phyloP scores from a whole-genome alignment of 345 rosid species.

The Acer saccharum region DNA sequence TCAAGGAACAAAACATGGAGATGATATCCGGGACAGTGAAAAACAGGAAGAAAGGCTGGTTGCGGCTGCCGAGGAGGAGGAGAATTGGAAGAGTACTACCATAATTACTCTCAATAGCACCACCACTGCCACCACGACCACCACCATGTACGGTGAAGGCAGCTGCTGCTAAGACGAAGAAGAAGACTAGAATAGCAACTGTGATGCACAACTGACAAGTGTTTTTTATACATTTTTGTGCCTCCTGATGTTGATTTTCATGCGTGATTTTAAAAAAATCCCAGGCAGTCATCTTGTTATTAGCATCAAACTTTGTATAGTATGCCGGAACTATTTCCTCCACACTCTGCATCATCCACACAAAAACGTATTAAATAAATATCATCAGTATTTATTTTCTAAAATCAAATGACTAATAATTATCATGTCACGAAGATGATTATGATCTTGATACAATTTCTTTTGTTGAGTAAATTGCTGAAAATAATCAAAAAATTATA shows the following conservation, averaged over 20 bases:
- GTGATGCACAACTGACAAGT: slow-evolving; percentile 28
- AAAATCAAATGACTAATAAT: too few species aligned
- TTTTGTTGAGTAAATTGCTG: too few species aligned
- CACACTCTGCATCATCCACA: not conserved
- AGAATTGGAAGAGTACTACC: slow-evolving; percentile 20
- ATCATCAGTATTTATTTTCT: too few species aligned
- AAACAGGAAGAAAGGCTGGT: slow-evolving; percentile 10
- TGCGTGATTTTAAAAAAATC: not conserved
- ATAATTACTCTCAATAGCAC: not conserved
- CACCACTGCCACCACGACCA: not conserved
- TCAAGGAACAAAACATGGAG: slow-evolving; percentile 25
- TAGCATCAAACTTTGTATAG: not conserved
- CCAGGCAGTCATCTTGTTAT: not conserved
- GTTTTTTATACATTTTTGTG: not conserved
- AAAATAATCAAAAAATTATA: too few species aligned
- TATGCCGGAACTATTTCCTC: not conserved
- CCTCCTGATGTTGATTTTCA: not conserved
- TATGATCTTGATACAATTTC: too few species aligned
- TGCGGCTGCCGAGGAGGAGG: not conserved
- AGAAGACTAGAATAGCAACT: slow-evolving; percentile 19
- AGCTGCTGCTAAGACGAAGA: not conserved
- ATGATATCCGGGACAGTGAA: slow-evolving; percentile 27
- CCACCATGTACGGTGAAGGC: not conserved
- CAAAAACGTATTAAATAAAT: too few species aligned
- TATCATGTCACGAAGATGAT: too few species aligned